Evolutionary conservation across 2,329 filamentous ascomycete genomes (phyloP).

Genomic region (Cryphonectria naterciae): DNA sequence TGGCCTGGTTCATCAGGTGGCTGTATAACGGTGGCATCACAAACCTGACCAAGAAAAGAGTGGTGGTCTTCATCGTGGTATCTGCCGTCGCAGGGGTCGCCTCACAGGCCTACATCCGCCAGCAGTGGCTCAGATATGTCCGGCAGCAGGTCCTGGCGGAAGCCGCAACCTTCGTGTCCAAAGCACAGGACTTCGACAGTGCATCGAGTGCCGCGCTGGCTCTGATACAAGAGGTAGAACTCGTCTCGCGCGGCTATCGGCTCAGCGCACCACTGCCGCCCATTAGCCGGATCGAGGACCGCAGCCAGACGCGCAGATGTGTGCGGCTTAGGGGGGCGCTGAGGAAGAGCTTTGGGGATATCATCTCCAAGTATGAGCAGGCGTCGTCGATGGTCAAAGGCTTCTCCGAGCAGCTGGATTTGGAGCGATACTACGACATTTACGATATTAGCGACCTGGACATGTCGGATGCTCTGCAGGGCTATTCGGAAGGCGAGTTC

Average conservation of each 20-base stretch:
- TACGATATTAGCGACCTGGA: constrained; percentile 79
- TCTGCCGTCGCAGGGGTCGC: constrained; percentile 59
- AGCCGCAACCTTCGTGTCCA: constrained; percentile 69
- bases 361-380: constrained; percentile 73
- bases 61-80: constrained; percentile 50
- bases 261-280: constrained; percentile 82
- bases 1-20: constrained; percentile 77
- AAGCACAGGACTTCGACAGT: constrained; percentile 80
- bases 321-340: constrained; percentile 78
- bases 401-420: constrained; percentile 76
- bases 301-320: constrained; percentile 77
- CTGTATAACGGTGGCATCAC: constrained; percentile 56
- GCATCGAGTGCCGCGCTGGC: constrained; percentile 76
- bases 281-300: constrained; percentile 88
- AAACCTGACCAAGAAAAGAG: constrained; percentile 60
- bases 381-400: constrained; percentile 70
- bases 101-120: constrained; percentile 73
- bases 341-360: constrained; percentile 68
- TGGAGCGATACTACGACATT: constrained; percentile 92
- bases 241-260: constrained; percentile 79
- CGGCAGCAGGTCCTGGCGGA: constrained; percentile 74
- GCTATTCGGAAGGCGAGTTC: constrained; percentile 66
- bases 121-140: constrained; percentile 81
- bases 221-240: constrained; percentile 91
- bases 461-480: constrained; percentile 69